Base-by-base conservation (phyloP, 1,139 yeast genomes). In the Suhomyces terraborum region DNA sequence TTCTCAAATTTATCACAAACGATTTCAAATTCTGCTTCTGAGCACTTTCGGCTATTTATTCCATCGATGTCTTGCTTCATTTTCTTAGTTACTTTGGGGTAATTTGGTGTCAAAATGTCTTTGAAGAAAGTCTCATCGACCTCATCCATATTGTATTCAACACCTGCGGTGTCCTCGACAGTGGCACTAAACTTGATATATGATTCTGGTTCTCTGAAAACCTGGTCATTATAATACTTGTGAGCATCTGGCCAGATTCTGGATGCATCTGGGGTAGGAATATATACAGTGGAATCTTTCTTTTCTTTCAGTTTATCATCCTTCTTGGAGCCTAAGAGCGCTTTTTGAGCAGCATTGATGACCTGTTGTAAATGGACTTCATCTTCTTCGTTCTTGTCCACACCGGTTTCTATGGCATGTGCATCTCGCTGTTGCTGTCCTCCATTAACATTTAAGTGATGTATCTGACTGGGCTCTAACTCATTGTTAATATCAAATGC, bases 201-300 rank as follows among this genome's bases (percentile, higher is more conserved):
- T 4, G 86, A 73, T 20, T 81, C 81, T 0, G 98, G 96, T 48
- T 83, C 84, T 8, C 64, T 61, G 62, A 86, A 91, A 26, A 71
- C 67, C 38, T 60, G 62, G 39, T 86, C 86, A 26, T 69, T 67
- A 61, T 93, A 93, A 61, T 78, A 88, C 52, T 82, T 77, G 9
- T 69, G 57, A 31, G 88, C 95, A 24, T 88, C 96, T 3, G 70
- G 62, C 96, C 97, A 89, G 23, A 79, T 69, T 54, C 76, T 75
- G 1, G 95, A 84, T 2, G 98, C 98, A 69, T 89, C 96, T 0
- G 98, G 98, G 0, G 98, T 93, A 1, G 98, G 99, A 54, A 93
- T 94, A 60, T 86, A 93, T 19, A 88, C 84, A 44, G 81, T 30
- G 8, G 28, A 31, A 6, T 18, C 27, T 24, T 54, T 53, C 38